A percentile compares a stretch with the other conserved stretches of the same genome.
Conservation (phyloP, 2,329 filamentous ascomycete genomes). For the Fusarium sp. region DNA sequence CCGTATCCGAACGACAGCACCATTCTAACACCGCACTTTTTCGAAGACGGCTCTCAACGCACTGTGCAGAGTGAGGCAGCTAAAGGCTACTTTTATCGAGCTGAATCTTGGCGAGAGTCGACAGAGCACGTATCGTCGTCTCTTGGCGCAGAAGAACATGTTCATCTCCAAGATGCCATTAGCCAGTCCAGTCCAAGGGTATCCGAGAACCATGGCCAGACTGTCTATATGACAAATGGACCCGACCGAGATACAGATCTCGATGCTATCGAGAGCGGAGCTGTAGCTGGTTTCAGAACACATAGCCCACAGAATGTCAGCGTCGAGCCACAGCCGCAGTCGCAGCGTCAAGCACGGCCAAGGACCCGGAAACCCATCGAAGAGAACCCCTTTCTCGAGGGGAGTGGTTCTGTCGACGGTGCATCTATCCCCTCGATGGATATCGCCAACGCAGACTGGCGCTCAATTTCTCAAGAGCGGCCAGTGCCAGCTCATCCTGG, state of each 20-base stretch:
- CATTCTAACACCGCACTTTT: constrained; percentile 26
- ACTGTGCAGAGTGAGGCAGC: constrained; percentile 5
- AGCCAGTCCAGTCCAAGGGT: constrained; percentile 2
- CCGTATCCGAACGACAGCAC: constrained; percentile 35
- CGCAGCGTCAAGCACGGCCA: neutral
- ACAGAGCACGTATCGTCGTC: constrained; percentile 9
- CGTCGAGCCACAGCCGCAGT: neutral
- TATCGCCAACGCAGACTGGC: constrained; percentile 25
- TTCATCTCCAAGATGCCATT: constrained; percentile 2
- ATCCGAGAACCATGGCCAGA: neutral
- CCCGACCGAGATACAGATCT: neutral
- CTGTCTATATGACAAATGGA: neutral
- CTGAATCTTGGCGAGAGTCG: constrained; percentile 29
- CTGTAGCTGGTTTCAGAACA: neutral
- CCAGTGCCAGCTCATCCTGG: neutral
- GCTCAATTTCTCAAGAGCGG: constrained; percentile 12
- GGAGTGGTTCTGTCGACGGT: constrained; percentile 14
- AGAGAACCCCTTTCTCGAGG: constrained; percentile 33
- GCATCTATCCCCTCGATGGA: constrained; percentile 20
- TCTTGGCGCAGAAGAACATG: constrained; percentile 8
- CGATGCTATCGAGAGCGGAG: neutral
- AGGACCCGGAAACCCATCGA: constrained; percentile 12
- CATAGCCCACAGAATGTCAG: neutral
- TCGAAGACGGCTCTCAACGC: constrained; percentile 11
- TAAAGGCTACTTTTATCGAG: constrained; percentile 23